A percentile compares a stretch with the other conserved stretches of the same genome.
phyloP scores from a whole-genome alignment of 371 early-diverging fungal species.

The Circinella minor region DNA sequence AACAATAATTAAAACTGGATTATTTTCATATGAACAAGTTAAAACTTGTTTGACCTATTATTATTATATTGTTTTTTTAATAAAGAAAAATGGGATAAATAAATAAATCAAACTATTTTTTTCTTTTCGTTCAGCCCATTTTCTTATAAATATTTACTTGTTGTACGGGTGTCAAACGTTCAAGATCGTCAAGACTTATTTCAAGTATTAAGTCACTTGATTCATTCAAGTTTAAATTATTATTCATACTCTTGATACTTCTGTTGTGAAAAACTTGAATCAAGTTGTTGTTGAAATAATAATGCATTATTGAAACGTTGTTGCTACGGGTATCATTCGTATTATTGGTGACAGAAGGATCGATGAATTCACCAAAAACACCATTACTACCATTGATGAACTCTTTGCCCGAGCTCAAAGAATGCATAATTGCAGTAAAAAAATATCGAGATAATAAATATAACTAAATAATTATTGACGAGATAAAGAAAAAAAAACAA shows the following conservation, averaged over 20 bases:
- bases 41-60: slow-evolving; percentile 1
- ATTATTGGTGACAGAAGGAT: background rate
- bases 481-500: too few relatives aligned
- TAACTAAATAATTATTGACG: too few relatives aligned
- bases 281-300: background rate
- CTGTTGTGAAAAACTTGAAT: slow-evolving; percentile 1
- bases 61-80: background rate
- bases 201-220: background rate
- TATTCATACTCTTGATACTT: background rate
- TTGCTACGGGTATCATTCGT: background rate
- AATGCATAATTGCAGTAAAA: background rate
- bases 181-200: background rate
- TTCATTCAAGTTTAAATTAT: background rate
- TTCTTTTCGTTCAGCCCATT: background rate
- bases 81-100: too few relatives aligned
- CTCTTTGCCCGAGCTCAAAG: slow-evolving; percentile 5
- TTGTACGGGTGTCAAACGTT: background rate
- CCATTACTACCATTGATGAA: background rate
- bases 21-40: background rate
- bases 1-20: background rate
- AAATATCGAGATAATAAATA: background rate
- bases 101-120: background rate
- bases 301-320: background rate
- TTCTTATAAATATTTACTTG: background rate
- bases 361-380: slow-evolving; percentile 1